These are phyloP conservation scores for Plantago ovata DNA, from an alignment of 257 asterid species.

Conservation along the genomic window DNA sequence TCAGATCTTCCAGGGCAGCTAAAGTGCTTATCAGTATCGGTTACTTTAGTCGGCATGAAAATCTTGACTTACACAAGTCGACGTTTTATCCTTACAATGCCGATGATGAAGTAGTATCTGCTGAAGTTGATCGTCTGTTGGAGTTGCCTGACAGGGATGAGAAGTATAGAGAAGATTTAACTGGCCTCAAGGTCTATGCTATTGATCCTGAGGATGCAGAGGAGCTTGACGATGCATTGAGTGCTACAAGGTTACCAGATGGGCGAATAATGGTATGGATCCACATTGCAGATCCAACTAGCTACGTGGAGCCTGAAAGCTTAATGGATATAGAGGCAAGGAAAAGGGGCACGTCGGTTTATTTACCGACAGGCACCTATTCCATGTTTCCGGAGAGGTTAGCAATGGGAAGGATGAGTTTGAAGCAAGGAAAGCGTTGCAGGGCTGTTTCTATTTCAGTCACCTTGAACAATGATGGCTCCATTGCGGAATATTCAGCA, in stretches of 20 bases:
- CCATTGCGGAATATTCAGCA: slow-evolving; percentile 86
- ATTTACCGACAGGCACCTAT: slow-evolving; percentile 88
- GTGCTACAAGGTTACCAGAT: slow-evolving; percentile 87
- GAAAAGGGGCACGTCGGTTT: slow-evolving; percentile 87
- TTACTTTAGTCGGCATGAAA: slow-evolving; percentile 81
- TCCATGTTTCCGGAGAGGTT: slow-evolving; percentile 94
- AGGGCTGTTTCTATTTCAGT: slow-evolving; percentile 80
- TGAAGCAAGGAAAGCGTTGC: slow-evolving; percentile 83
- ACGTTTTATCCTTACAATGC: slow-evolving; percentile 52
- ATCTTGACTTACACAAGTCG: slow-evolving; percentile 75
- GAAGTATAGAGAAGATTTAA: slow-evolving; percentile 76
- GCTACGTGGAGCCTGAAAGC: slow-evolving; percentile 80
- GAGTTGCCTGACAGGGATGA: slow-evolving; percentile 76
- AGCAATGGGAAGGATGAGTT: slow-evolving; percentile 97
- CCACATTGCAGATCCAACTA: slow-evolving; percentile 93
- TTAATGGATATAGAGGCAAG: slow-evolving; percentile 92
- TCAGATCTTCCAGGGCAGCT: slow-evolving; percentile 74
- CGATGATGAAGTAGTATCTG: slow-evolving; percentile 48
- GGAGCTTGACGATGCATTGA: slow-evolving; percentile 98
- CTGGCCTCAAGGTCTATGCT: slow-evolving; percentile 87
- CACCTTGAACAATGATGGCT: slow-evolving; percentile 82
- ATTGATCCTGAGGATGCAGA: slow-evolving; percentile 99
- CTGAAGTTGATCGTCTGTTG: slow-evolving; percentile 63
- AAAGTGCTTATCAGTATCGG: slow-evolving; percentile 83
- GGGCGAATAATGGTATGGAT: slow-evolving; percentile 93